Percentiles rank a stretch among this genome's conserved stretches.
These are phyloP conservation scores for Gnaphalium uliginosum DNA, from an alignment of 129 eudicot species.

Conservation along the genomic window DNA sequence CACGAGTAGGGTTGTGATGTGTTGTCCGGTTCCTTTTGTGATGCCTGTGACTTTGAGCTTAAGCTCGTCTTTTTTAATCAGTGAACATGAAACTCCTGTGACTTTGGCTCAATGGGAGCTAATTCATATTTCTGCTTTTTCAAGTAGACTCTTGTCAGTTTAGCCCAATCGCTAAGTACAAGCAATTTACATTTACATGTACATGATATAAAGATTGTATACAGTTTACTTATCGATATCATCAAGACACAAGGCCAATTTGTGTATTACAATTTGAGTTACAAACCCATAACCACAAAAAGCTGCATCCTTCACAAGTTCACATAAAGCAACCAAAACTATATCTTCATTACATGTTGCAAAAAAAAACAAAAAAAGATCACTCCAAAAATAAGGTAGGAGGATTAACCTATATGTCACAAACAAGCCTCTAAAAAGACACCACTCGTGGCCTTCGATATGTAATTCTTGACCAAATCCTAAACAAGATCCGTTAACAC, in stretches of 20 bases:
- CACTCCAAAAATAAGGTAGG: slow-evolving; percentile 5
- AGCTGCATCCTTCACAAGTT: neutral
- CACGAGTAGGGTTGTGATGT: too few relatives aligned
- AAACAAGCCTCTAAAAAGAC: neutral
- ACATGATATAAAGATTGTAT: too few relatives aligned
- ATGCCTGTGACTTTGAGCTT: too few relatives aligned
- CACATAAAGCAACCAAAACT: neutral
- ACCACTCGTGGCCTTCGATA: neutral
- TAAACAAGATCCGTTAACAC: neutral
- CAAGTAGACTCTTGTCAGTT: too few relatives aligned
- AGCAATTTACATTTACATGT: too few relatives aligned
- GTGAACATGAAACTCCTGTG: too few relatives aligned
- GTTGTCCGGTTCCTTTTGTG: too few relatives aligned
- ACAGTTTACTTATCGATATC: too few relatives aligned
- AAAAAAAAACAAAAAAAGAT: neutral
- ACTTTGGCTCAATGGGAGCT: too few relatives aligned
- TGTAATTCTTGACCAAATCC: slow-evolving; percentile 1
- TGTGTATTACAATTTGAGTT: neutral
- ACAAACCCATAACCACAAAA: neutral
- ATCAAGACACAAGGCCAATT: neutral
- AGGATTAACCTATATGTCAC: slow-evolving; percentile 6
- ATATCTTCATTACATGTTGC: neutral
- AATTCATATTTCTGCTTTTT: too few relatives aligned
- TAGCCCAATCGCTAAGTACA: too few relatives aligned
- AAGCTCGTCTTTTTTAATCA: too few relatives aligned